Evolutionary conservation across 345 rosid species (phyloP).

Genomic region (Ailanthus altissimus): DNA sequence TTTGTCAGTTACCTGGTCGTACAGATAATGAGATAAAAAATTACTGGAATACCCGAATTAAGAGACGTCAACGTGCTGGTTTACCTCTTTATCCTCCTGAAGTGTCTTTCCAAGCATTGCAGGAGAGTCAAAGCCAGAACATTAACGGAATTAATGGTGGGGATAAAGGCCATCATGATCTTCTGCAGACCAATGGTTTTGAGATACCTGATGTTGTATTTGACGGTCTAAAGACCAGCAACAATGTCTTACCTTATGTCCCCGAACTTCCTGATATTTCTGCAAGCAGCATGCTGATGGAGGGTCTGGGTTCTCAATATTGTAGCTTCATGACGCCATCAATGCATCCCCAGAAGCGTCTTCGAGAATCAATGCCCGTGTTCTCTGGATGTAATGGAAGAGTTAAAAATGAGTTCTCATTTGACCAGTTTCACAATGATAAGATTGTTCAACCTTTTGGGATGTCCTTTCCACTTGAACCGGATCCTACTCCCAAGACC

Average conservation of each 20-base stretch:
- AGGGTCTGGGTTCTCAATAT: conserved; percentile 56
- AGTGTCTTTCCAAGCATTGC: conserved; percentile 57
- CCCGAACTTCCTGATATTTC: conserved; percentile 68
- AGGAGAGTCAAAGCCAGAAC: conserved; percentile 54
- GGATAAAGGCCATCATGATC: conserved; percentile 55
- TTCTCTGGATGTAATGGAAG: conserved; percentile 45
- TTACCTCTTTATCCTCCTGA: conserved; percentile 96
- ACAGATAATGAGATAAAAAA: conserved; percentile 99
- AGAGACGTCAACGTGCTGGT: conserved; percentile 93
- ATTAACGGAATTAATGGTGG: conserved; percentile 33
- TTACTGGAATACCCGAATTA: conserved; percentile 97
- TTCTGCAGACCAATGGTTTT: conserved; percentile 51
- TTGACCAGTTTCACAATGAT: conserved; percentile 54
- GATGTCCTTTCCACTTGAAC: conserved; percentile 50
- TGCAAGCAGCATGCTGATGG: conserved; percentile 57
- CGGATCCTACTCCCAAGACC: conserved; percentile 48
- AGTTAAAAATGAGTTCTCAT: conserved; percentile 50
- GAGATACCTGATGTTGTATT: conserved; percentile 68
- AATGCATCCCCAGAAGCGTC: conserved; percentile 58
- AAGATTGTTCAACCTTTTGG: conserved; percentile 50
- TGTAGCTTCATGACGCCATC: conserved; percentile 55
- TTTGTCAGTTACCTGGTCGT: conserved; percentile 86
- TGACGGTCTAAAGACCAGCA: conserved; percentile 62
- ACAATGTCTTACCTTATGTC: conserved; percentile 49
- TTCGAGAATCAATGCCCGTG: conserved; percentile 53